Evolutionary conservation across 345 rosid genomes (phyloP).

Genomic region (Cardamine chenopodiifolia): DNA sequence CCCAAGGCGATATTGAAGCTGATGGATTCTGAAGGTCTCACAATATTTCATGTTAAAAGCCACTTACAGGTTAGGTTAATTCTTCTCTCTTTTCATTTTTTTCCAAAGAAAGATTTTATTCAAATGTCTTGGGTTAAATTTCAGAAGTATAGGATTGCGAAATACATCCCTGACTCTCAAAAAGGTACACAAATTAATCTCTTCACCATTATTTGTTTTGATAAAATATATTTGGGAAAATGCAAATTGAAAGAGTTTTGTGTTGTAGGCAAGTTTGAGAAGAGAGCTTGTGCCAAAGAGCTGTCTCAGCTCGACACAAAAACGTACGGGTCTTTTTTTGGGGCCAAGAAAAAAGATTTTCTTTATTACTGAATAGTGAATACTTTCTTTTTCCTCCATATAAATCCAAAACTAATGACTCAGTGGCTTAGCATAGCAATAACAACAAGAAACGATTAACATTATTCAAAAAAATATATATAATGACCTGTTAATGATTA

Average conservation of each 20-base stretch:
- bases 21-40: constrained; percentile 85
- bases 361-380: background rate
- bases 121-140: constrained; percentile 11
- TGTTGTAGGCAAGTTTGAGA: constrained; percentile 65
- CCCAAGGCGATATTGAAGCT: constrained; percentile 90
- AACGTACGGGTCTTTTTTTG: constrained; percentile 50
- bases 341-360: background rate
- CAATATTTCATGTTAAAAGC: constrained; percentile 96
- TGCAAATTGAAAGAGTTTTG: constrained; percentile 9
- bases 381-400: background rate
- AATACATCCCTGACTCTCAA: constrained; percentile 66
- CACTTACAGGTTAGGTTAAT: constrained; percentile 72
- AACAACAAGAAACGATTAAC: constrained; percentile 6
- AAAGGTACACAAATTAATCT: constrained; percentile 57
- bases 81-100: background rate
- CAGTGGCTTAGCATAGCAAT: constrained; percentile 31
- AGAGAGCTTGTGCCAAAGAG: constrained; percentile 46
- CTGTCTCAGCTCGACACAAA: constrained; percentile 52
- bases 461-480: background rate
- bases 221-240: background rate
- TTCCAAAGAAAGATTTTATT: background rate
- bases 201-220: background rate
- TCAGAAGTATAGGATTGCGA: constrained; percentile 90
- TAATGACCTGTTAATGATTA: constrained; percentile 8
- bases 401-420: constrained; percentile 23